Percentiles rank a stretch among this genome's conserved stretches.
Conservation (phyloP, 2,329 filamentous ascomycete genomes). For the Fusarium subtropicale region DNA sequence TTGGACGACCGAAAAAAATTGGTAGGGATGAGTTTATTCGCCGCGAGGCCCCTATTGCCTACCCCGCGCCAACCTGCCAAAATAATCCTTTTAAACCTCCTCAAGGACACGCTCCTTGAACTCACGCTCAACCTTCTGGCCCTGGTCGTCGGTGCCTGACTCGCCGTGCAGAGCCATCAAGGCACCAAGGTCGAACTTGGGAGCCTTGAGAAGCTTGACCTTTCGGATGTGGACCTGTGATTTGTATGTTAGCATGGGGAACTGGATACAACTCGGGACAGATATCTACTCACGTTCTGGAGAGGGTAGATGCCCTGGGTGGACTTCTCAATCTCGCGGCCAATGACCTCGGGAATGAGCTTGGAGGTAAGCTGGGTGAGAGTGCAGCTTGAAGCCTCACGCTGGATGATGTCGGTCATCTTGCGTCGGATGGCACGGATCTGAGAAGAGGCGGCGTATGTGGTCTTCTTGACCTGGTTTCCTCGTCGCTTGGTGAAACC, state of each 20-base stretch:
- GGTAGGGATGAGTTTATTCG: constrained; percentile 53
- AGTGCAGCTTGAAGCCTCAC: constrained; percentile 94
- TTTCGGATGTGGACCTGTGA: constrained; percentile 97
- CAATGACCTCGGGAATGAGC: constrained; percentile 99
- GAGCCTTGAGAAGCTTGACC: constrained; percentile 98
- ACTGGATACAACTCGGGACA: background rate
- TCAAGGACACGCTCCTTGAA: constrained; percentile 99
- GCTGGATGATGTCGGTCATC: constrained; percentile 99
- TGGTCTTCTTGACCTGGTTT: constrained; percentile 99
- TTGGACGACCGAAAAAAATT: constrained; percentile 58
- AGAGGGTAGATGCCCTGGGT: constrained; percentile 99
- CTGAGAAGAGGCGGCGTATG: constrained; percentile 96
- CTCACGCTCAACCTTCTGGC: constrained; percentile 98
- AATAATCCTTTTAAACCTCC: constrained; percentile 77
- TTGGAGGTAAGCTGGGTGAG: constrained; percentile 97
- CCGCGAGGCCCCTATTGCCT: constrained; percentile 49
- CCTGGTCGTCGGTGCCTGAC: constrained; percentile 93
- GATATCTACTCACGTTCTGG: constrained; percentile 81
- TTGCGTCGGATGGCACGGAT: constrained; percentile 99
- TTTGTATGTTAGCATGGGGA: constrained; percentile 11
- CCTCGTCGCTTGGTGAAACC: constrained; percentile 99
- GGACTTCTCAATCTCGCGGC: constrained; percentile 99
- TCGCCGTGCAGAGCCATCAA: constrained; percentile 98
- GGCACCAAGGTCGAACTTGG: constrained; percentile 98
- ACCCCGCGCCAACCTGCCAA: constrained; percentile 50